phyloP scores from a whole-genome alignment of 257 asterid genomes.

The Forsythia suspensa region DNA sequence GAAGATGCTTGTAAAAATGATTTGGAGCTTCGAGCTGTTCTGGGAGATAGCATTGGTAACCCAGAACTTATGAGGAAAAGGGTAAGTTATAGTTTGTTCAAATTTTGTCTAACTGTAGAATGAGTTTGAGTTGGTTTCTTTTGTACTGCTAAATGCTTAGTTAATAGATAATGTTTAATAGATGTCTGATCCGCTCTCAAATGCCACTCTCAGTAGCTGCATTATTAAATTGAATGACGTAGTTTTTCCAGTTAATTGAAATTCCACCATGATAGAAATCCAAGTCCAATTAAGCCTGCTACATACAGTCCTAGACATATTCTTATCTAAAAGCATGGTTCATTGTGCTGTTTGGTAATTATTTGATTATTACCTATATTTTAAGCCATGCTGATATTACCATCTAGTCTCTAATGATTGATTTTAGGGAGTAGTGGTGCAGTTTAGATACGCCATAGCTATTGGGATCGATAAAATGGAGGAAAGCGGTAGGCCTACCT shows the following conservation, averaged over 20 bases:
- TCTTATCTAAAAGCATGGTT: background rate
- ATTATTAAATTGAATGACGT: background rate
- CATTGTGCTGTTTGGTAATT: background rate
- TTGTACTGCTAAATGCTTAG: background rate
- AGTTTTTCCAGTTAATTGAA: background rate
- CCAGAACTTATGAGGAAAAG: conserved; percentile 91
- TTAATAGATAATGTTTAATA: background rate
- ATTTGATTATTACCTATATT: background rate
- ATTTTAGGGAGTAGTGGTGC: background rate
- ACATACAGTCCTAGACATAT: background rate
- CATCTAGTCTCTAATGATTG: background rate
- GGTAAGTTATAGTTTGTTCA: conserved; percentile 37
- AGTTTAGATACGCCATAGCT: background rate
- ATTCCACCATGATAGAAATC: background rate
- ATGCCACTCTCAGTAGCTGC: background rate
- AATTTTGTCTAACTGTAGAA: background rate
- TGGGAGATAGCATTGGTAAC: conserved; percentile 89
- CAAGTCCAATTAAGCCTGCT: background rate
- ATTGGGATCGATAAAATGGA: background rate
- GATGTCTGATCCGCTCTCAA: background rate
- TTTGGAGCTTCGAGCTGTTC: conserved; percentile 85
- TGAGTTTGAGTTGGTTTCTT: background rate
- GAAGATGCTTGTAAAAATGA: conserved; percentile 91
- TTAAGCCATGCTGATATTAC: background rate
- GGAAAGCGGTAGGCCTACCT: too few relatives aligned